Evolutionary conservation across 169 alveolate genomes (phyloP).

Genomic region (Theileria luwenshuni): DNA sequence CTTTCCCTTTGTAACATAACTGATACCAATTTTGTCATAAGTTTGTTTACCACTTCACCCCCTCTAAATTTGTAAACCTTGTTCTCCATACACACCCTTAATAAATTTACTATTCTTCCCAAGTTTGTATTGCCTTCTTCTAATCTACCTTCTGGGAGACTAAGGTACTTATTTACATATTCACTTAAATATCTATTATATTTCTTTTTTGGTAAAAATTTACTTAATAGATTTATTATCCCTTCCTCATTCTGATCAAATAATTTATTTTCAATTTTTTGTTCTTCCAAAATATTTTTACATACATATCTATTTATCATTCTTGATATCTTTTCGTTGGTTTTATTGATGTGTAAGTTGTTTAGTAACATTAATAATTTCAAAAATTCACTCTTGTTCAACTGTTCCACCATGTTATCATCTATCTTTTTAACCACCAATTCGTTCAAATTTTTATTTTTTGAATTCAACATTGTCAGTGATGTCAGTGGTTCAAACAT

Average conservation of each 20-base stretch:
- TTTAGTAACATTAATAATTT: conserved; percentile 34
- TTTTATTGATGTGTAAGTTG: conserved; percentile 33
- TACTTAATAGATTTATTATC: too few species aligned
- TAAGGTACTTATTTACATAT: background rate
- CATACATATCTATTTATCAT: conserved; percentile 4
- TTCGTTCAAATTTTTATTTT: conserved; percentile 27
- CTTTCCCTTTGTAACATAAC: background rate
- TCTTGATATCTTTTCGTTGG: conserved; percentile 28
- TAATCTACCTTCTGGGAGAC: background rate
- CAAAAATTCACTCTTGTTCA: conserved; percentile 20
- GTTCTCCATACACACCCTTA: background rate
- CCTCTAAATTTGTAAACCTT: conserved; percentile 1
- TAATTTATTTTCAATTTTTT: too few species aligned
- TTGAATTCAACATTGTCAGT: conserved; percentile 34
- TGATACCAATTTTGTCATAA: background rate
- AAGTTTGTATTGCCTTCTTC: background rate
- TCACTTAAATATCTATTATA: background rate
- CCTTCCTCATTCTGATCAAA: too few species aligned
- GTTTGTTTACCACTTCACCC: too few species aligned
- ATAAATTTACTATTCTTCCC: background rate
- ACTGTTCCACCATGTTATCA: background rate
- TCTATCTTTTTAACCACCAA: conserved; percentile 34
- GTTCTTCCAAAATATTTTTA: too few species aligned
- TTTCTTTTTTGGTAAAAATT: too few species aligned
- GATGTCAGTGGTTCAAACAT: conserved; percentile 40